Evolutionary conservation across 1,139 yeast species (phyloP).

Genomic region (Yamadazyma buinensis): DNA sequence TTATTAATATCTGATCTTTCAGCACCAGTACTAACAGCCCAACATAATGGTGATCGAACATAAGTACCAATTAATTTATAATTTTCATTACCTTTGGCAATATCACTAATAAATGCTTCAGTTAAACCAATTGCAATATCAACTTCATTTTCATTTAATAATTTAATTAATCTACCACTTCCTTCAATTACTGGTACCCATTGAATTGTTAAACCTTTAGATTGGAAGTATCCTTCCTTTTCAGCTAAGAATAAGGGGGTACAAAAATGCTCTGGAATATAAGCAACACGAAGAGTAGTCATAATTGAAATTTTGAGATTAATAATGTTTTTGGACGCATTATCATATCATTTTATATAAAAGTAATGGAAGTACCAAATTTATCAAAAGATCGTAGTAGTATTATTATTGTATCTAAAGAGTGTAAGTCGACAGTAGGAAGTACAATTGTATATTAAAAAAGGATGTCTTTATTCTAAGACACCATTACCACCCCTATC

Average conservation of each 20-base stretch:
- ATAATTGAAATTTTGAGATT: too few species aligned
- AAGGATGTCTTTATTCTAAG: too few species aligned
- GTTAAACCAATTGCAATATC: conserved; percentile 86
- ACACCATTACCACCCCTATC: too few species aligned
- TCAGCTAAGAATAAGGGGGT: conserved; percentile 79
- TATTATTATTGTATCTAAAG: too few species aligned
- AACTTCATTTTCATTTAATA: conserved; percentile 59
- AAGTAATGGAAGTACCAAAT: too few species aligned
- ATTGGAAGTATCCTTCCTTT: conserved; percentile 51
- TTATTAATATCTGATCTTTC: conserved; percentile 50
- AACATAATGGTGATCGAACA: conserved; percentile 80
- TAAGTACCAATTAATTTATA: conserved; percentile 76
- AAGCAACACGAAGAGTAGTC: conserved; percentile 54
- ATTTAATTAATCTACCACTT: conserved; percentile 79
- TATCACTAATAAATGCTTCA: conserved; percentile 84
- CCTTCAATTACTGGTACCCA: conserved; percentile 81
- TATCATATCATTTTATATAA: too few species aligned
- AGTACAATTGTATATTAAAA: too few species aligned
- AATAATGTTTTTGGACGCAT: too few species aligned
- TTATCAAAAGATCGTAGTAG: too few species aligned
- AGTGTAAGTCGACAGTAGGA: too few species aligned
- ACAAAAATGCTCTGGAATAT: conserved; percentile 87
- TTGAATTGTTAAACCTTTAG: conserved; percentile 48
- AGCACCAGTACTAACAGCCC: conserved; percentile 84
- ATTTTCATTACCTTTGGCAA: conserved; percentile 61